Evolutionary conservation across 2,329 filamentous ascomycete genomes (phyloP), one percentile per base, ranked within the genome.

Genomic region (Pseudonectria buxi): DNA sequence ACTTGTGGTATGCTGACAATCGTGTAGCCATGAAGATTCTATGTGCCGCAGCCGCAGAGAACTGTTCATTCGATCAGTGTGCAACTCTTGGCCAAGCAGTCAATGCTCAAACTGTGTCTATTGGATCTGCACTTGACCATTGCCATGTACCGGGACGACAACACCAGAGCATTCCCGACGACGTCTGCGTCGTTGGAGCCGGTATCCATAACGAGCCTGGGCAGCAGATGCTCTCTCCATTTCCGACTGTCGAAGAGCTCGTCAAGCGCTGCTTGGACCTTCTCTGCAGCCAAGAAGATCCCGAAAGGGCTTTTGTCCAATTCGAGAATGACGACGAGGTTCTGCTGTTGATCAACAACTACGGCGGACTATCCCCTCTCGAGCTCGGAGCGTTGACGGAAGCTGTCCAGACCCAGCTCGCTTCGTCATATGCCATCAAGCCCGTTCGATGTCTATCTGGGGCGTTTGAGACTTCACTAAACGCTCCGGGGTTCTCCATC

Each of bases 101-200:
- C 71, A 25, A 75, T 73, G 28, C 65, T 68, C 12, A 84, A 79
- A 50, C 62, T 74, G 25, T 84, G 4, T 79, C 76, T 6, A 77
- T 86, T 30, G 83, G 82, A 16, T 75, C 78, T 1, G 80, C 76
- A 4, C 58, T 87, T n/a, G 73, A 77, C 30, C 82, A 85, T 55
- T 82, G 85, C 24, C 82, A 86, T 53, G 78, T 86, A 1, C 82
- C 82, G 1, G 81, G 82, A 4, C 68, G 81, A 35, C 61, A 65
- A 3, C 70, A 74, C 37, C 65, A 73, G 43, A 68, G 72, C 37
- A 37, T 53, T 3, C 37, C 45, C 7, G 33, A 39, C 1, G 67
- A 68, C 22, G 56, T 60, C 6, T 54, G 61, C n/a, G 61, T 62
- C 12, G 51, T 64, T 10, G 73, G 73, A 1, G 74, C 74, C 62